A percentile compares a stretch with the other conserved stretches of the same genome.
These are phyloP conservation scores for Rhododendron simsii DNA, from an alignment of 148 eudicot genomes.

Conservation along the genomic window DNA sequence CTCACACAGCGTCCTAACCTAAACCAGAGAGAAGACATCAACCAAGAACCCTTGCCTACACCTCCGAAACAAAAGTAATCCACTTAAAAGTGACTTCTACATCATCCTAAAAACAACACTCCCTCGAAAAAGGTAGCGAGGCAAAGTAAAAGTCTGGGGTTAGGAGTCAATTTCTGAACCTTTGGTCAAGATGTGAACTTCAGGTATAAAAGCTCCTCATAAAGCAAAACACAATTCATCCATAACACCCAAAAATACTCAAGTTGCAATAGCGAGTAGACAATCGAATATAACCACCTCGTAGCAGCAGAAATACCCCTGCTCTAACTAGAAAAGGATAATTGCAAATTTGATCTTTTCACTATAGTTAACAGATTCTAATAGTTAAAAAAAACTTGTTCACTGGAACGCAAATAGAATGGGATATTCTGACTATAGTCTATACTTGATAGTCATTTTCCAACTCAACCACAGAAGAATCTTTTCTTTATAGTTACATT, in stretches of 20 bases:
- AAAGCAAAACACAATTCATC: background rate
- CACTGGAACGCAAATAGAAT: background rate
- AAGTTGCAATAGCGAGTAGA: background rate
- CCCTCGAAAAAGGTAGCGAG: background rate
- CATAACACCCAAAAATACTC: background rate
- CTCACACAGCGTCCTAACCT: constrained; percentile 80
- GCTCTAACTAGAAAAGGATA: background rate
- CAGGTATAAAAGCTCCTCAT: background rate
- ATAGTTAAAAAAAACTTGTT: background rate
- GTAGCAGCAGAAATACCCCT: background rate
- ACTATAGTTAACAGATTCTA: background rate
- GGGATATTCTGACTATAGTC: background rate
- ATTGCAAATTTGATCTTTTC: background rate
- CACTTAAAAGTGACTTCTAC: background rate
- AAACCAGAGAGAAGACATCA: constrained; percentile 12
- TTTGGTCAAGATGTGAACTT: background rate
- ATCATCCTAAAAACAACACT: background rate
- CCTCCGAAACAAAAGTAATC: background rate
- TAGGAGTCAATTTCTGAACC: background rate
- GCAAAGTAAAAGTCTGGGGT: background rate
- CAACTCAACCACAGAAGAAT: background rate
- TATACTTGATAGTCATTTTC: background rate
- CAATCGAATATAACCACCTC: background rate
- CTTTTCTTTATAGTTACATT: background rate
- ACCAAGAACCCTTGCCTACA: background rate